Percentiles rank a stretch among this genome's conserved stretches.
Conservation (phyloP, 2,329 filamentous ascomycete genomes). For the Colletotrichum zoysiae region DNA sequence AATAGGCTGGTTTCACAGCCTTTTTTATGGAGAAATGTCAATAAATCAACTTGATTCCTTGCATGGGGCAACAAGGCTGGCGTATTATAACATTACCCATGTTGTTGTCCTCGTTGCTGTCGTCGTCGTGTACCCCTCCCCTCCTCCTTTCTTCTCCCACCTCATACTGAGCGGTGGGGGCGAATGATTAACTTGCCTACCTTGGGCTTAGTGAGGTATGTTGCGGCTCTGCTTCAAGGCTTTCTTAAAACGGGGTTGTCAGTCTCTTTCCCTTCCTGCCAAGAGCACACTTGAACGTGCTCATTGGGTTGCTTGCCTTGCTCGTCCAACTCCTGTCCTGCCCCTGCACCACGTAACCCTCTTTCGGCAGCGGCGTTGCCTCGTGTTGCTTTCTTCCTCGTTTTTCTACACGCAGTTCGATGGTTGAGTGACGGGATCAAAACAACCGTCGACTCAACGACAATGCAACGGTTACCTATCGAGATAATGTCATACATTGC, state of each 20-base stretch:
- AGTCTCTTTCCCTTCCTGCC: neutral
- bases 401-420: neutral
- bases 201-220: too few relatives aligned
- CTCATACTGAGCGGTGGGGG: too few relatives aligned
- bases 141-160: too few relatives aligned
- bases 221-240: neutral
- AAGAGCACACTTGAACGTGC: neutral
- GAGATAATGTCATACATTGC: slow-evolving; percentile 74
- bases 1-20: neutral
- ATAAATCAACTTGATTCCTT: neutral
- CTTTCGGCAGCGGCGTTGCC: neutral
- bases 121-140: neutral
- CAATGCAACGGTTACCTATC: slow-evolving; percentile 62
- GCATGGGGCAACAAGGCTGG: too few relatives aligned
- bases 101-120: neutral
- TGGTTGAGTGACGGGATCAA: slow-evolving; percentile 9
- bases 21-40: neutral
- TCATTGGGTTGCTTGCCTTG: neutral
- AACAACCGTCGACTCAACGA: slow-evolving; percentile 18
- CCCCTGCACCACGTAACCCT: neutral
- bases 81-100: neutral
- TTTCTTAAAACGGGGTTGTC: neutral
- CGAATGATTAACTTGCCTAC: too few relatives aligned
- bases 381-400: neutral
- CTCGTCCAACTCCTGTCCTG: neutral